phyloP scores from a whole-genome alignment of 1,139 yeast species.

The Scheffersomyces titani region DNA sequence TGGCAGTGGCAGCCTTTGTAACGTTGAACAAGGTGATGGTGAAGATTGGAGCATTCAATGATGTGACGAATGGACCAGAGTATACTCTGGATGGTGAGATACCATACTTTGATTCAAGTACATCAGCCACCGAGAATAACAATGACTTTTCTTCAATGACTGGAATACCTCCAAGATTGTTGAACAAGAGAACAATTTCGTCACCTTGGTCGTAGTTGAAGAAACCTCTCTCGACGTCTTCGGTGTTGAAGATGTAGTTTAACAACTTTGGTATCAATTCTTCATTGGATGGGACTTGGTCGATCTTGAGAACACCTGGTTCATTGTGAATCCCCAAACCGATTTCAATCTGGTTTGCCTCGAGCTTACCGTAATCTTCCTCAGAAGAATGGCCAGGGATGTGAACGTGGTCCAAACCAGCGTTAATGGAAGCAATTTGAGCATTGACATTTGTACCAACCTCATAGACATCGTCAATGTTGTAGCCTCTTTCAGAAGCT shows the following conservation, averaged over 20 bases:
- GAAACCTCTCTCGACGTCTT: slow-evolving; percentile 41
- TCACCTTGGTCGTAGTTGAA: slow-evolving; percentile 38
- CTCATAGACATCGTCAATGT: slow-evolving; percentile 30
- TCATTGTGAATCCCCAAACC: slow-evolving; percentile 59
- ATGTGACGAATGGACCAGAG: slow-evolving; percentile 51
- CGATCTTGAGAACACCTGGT: slow-evolving; percentile 46
- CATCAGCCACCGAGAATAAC: slow-evolving; percentile 28
- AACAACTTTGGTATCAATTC: slow-evolving; percentile 40
- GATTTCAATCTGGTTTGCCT: slow-evolving; percentile 41
- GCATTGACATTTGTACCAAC: slow-evolving; percentile 38
- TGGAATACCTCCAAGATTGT: slow-evolving; percentile 56
- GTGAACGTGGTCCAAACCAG: slow-evolving; percentile 54
- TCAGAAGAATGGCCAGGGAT: slow-evolving; percentile 46
- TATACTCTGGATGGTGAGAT: slow-evolving; percentile 43
- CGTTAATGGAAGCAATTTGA: slow-evolving; percentile 48
- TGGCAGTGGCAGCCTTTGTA: slow-evolving; percentile 29
- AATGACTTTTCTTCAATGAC: slow-evolving; percentile 44
- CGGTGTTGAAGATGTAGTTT: slow-evolving; percentile 35
- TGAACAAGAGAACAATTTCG: slow-evolving; percentile 44
- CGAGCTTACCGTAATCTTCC: slow-evolving; percentile 30
- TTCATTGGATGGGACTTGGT: slow-evolving; percentile 43
- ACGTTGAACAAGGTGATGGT: slow-evolving; percentile 50
- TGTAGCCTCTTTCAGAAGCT: slow-evolving; percentile 37
- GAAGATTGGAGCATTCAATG: slow-evolving; percentile 54
- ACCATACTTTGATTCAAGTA: slow-evolving; percentile 33